Evolutionary conservation across 1,284 basidiomycete species (phyloP).

Genomic region (Cystobasidium pallidum): DNA sequence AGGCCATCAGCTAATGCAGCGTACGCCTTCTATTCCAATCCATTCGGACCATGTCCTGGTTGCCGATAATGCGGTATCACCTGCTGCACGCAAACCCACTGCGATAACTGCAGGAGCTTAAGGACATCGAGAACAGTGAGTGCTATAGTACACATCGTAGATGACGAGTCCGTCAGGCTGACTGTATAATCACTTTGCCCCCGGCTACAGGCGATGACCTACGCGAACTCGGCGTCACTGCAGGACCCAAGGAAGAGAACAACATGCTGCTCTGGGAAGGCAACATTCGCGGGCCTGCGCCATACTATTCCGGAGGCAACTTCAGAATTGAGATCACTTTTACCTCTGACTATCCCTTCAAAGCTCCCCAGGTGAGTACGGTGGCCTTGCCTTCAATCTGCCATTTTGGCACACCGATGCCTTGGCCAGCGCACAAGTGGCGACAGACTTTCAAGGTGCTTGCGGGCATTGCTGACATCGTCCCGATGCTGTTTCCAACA

Average conservation of each 20-base stretch:
- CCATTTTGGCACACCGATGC: not conserved
- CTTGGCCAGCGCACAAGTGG: constrained; percentile 50
- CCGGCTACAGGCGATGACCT: constrained; percentile 37
- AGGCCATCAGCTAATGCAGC: not conserved
- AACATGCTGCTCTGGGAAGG: constrained; percentile 36
- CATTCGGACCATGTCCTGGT: not conserved
- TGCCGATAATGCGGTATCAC: constrained; percentile 2
- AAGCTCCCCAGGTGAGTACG: constrained; percentile 71
- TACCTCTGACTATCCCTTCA: constrained; percentile 81
- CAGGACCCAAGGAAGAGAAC: constrained; percentile 40
- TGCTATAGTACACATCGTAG: too few relatives aligned
- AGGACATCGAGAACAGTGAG: constrained; percentile 37
- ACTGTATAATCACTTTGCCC: not conserved
- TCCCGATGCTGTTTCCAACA: not conserved
- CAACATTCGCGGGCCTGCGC: constrained; percentile 35
- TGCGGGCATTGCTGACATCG: not conserved
- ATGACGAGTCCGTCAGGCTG: not conserved
- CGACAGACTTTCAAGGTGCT: not conserved
- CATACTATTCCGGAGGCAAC: constrained; percentile 63
- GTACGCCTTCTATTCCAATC: not conserved
- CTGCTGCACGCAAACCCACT: not conserved
- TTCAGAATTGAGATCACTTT: constrained; percentile 75
- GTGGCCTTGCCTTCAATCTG: not conserved
- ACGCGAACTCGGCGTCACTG: constrained; percentile 30
- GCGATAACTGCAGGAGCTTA: constrained; percentile 23